Percentiles rank a stretch among this genome's conserved stretches.
Evolutionary conservation across 805 yeast genomes (phyloP).

Genomic region (Peterozyma xylosa): DNA sequence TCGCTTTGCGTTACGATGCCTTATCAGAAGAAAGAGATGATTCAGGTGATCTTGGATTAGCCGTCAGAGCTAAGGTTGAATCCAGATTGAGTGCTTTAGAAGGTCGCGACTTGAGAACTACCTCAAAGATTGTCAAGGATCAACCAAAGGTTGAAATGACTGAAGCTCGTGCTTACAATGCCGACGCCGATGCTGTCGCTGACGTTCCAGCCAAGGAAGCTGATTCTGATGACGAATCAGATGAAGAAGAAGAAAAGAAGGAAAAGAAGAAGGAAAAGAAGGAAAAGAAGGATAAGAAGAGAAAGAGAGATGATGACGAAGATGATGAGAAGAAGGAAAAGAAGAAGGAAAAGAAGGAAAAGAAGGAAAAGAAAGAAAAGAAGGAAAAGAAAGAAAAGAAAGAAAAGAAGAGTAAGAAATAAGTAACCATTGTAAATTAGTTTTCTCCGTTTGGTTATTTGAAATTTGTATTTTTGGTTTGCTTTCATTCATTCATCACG

Average conservation of each 20-base stretch:
- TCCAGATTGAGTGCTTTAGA: conserved; percentile 89
- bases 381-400: conserved; percentile 13
- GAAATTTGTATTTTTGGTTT: no score
- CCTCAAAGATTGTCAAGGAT: conserved; percentile 74
- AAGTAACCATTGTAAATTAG: conserved; percentile 8
- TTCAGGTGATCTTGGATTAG: conserved; percentile 87
- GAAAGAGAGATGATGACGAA: conserved; percentile 16
- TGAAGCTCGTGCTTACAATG: conserved; percentile 84
- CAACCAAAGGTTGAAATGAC: conserved; percentile 81
- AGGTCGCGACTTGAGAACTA: conserved; percentile 92
- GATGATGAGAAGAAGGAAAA: conserved; percentile 17
- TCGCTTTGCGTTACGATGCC: conserved; percentile 93
- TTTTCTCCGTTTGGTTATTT: no score
- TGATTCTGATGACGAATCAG: conserved; percentile 17
- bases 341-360: conserved; percentile 15
- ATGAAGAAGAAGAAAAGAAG: conserved; percentile 17
- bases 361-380: conserved; percentile 16
- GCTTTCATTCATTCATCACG: no score
- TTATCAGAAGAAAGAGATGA: conserved; percentile 96
- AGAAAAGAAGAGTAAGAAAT: conserved; percentile 17
- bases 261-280: conserved; percentile 18
- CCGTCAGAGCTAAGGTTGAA: conserved; percentile 90
- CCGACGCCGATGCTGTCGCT: conserved; percentile 81
- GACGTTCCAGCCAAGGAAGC: conserved; percentile 7
- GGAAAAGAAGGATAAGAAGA: conserved; percentile 17